These are phyloP conservation scores for Gloeophyllum trabeum DNA, from an alignment of 768 basidiomycete genomes.

Conservation along the genomic window DNA sequence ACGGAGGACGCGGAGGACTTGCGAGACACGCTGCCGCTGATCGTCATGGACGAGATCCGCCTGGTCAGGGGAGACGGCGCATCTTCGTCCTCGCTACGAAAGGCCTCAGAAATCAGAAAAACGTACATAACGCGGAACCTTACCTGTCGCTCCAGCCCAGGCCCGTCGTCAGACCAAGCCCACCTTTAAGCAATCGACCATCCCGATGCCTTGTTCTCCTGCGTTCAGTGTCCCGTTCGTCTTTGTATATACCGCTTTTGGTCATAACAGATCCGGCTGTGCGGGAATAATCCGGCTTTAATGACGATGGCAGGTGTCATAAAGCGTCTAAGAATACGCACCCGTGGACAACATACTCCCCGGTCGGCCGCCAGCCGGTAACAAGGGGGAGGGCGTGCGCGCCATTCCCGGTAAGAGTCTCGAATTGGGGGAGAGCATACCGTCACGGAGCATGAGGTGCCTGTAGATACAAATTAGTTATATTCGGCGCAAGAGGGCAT, in stretches of 20 bases:
- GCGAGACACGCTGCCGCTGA: slow-evolving; percentile 10
- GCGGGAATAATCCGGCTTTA: not conserved
- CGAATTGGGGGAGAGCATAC: slow-evolving; percentile 27
- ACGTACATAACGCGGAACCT: not conserved
- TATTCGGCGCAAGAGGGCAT: not conserved
- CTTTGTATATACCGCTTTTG: slow-evolving; percentile 23
- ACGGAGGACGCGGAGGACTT: slow-evolving; percentile 7
- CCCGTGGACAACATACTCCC: slow-evolving; percentile 15
- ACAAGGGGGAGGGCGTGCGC: not conserved
- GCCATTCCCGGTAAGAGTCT: slow-evolving; percentile 16
- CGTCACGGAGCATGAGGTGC: slow-evolving; percentile 26
- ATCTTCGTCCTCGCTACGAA: slow-evolving; percentile 27
- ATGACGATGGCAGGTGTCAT: not conserved
- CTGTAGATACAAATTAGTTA: slow-evolving; percentile 10
- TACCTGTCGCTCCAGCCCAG: slow-evolving; percentile 31
- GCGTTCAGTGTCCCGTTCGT: slow-evolving; percentile 22
- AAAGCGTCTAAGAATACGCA: slow-evolving; percentile 8
- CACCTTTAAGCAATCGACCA: slow-evolving; percentile 23
- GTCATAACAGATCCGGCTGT: slow-evolving; percentile 16
- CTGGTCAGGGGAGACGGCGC: slow-evolving; percentile 25
- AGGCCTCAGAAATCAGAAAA: not conserved
- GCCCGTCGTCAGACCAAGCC: slow-evolving; percentile 28
- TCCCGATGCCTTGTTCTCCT: slow-evolving; percentile 25
- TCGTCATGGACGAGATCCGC: slow-evolving; percentile 17
- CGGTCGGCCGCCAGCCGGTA: slow-evolving; percentile 11